These are phyloP conservation scores for Penicillium fuscoglaucum DNA, from an alignment of 2,329 filamentous ascomycete species.

Conservation along the genomic window DNA sequence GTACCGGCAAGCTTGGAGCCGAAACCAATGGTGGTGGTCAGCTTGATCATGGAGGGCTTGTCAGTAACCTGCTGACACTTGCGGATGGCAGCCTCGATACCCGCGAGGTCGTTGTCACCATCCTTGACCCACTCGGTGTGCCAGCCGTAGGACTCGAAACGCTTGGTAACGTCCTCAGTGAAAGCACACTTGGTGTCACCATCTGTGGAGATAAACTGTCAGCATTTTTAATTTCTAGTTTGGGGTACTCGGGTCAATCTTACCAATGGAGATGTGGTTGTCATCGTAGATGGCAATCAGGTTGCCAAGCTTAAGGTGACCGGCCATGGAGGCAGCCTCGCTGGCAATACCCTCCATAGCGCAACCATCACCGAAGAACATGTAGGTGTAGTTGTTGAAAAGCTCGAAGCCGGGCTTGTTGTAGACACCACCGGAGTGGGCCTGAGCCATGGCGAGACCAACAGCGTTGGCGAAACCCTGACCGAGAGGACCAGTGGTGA, in stretches of 20 bases:
- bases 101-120: constrained; percentile 83
- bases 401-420: constrained; percentile 95
- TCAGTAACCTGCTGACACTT: constrained; percentile 83
- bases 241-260: constrained; percentile 25
- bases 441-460: constrained; percentile 94
- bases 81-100: constrained; percentile 84
- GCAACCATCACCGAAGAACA: constrained; percentile 96
- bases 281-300: constrained; percentile 96
- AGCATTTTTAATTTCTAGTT: not conserved
- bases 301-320: constrained; percentile 97
- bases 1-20: constrained; percentile 92
- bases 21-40: constrained; percentile 95
- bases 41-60: constrained; percentile 96
- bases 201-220: constrained; percentile 53
- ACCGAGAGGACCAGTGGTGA: constrained; percentile 95
- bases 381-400: constrained; percentile 95
- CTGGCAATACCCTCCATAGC: constrained; percentile 96
- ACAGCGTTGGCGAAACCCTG: constrained; percentile 98
- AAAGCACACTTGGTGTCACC: constrained; percentile 95
- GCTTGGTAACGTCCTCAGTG: constrained; percentile 92
- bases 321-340: constrained; percentile 88
- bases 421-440: constrained; percentile 85
- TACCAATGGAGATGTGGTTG: constrained; percentile 89
- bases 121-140: constrained; percentile 81
- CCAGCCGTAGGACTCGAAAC: constrained; percentile 98